These are phyloP conservation scores for Sphagnum fallax DNA, from an alignment of 228 moss, liverwort and hornwort species.

Conservation along the genomic window DNA sequence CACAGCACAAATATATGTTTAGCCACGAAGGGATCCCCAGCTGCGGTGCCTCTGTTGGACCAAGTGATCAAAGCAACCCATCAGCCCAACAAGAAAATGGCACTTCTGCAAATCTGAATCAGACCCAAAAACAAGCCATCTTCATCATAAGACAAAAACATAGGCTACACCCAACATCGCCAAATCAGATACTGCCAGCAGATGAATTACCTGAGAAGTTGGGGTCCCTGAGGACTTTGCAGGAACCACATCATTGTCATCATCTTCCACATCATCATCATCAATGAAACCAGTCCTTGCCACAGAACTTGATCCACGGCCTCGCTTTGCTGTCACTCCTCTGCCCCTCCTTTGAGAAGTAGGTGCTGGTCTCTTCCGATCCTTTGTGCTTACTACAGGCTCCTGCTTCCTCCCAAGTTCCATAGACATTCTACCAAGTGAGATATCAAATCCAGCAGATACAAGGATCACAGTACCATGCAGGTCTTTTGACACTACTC, in stretches of 20 bases:
- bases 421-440: neutral
- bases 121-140: neutral
- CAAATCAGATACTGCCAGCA: neutral
- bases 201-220: constrained; percentile 36
- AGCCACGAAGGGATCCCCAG: constrained; percentile 53
- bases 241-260: constrained; percentile 38
- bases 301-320: constrained; percentile 46
- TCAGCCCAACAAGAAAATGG: neutral
- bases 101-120: neutral
- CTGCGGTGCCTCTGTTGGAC: constrained; percentile 32
- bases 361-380: constrained; percentile 48
- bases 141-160: neutral
- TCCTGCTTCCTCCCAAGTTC: constrained; percentile 8
- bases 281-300: constrained; percentile 39
- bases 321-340: constrained; percentile 56
- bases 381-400: constrained; percentile 12
- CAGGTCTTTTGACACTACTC: neutral
- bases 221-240: constrained; percentile 28
- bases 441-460: neutral
- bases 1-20: neutral
- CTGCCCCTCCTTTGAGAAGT: constrained; percentile 42
- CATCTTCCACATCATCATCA: constrained; percentile 85
- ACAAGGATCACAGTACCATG: neutral
- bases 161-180: neutral
- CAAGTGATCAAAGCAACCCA: constrained; percentile 4